Conservation (phyloP, 2,329 filamentous ascomycete genomes). For the Trichocomaceae sp. region DNA sequence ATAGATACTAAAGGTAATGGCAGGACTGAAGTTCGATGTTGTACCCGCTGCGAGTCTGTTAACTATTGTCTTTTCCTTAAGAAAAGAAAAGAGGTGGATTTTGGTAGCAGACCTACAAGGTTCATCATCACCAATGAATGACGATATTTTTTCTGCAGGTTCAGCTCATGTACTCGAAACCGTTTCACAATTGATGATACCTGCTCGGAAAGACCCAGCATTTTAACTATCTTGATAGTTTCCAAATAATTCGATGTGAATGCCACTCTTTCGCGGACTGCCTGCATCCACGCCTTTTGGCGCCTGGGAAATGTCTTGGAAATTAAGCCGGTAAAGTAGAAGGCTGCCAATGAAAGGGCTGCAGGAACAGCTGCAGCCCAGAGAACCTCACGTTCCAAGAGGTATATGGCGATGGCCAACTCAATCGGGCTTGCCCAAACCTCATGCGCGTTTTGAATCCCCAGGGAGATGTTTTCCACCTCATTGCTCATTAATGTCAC, state of each 20-base stretch:
- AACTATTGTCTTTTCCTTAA: neutral
- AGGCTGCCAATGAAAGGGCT: slow-evolving; percentile 35
- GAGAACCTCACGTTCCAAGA: slow-evolving; percentile 37
- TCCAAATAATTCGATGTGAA: slow-evolving; percentile 33
- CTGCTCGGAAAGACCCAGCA: slow-evolving; percentile 41
- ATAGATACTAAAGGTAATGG: slow-evolving; percentile 21
- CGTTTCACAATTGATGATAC: slow-evolving; percentile 32
- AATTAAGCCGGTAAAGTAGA: slow-evolving; percentile 7
- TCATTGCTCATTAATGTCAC: slow-evolving; percentile 43
- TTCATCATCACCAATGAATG: slow-evolving; percentile 37
- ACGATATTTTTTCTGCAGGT: slow-evolving; percentile 36
- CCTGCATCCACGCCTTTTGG: slow-evolving; percentile 7
- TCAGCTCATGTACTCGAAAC: slow-evolving; percentile 35
- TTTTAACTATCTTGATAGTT: slow-evolving; percentile 48
- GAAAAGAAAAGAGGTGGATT: neutral
- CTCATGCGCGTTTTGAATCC: slow-evolving; percentile 38
- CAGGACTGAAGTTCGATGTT: slow-evolving; percentile 26
- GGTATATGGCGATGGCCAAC: slow-evolving; percentile 41
- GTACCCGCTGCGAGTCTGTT: neutral
- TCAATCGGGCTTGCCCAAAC: slow-evolving; percentile 41
- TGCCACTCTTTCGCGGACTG: slow-evolving; percentile 7
- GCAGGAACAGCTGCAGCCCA: slow-evolving; percentile 40
- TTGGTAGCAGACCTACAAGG: slow-evolving; percentile 25
- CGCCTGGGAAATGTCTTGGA: slow-evolving; percentile 15
- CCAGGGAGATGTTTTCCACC: slow-evolving; percentile 38